Percentiles rank a stretch among this genome's conserved stretches.
These are phyloP conservation scores for Gaillardinia entomophila DNA, from an alignment of 805 yeast genomes.

Conservation along the genomic window DNA sequence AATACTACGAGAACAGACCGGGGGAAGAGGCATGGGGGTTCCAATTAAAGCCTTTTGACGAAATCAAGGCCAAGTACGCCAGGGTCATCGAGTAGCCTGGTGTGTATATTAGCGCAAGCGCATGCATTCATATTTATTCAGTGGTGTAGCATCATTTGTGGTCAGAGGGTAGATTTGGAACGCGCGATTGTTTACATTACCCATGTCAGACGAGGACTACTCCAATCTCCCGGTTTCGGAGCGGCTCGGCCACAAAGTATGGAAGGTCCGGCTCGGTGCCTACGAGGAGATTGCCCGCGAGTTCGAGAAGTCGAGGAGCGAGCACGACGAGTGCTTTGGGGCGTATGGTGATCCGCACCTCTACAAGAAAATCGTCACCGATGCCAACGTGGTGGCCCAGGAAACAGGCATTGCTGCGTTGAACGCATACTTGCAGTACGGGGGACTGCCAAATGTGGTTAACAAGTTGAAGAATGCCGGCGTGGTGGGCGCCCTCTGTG, in stretches of 20 bases:
- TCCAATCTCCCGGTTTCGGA: conserved; percentile 60
- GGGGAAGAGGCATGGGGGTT: conserved; percentile 59
- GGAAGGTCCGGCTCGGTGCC: conserved; percentile 84
- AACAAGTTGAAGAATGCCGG: conserved; percentile 33
- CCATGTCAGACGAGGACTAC: conserved; percentile 45
- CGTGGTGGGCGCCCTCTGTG: conserved; percentile 53
- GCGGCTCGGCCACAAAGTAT: conserved; percentile 42
- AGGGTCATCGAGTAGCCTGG: conserved; percentile 9
- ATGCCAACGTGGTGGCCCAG: conserved; percentile 86
- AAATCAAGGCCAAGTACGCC: conserved; percentile 32
- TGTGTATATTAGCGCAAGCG: no score
- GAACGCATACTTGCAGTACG: conserved; percentile 48
- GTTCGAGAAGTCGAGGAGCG: conserved; percentile 51
- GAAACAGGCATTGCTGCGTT: conserved; percentile 69
- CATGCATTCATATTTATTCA: no score
- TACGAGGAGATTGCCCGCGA: conserved; percentile 58
- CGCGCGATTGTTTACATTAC: conserved; percentile 1
- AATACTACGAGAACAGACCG: conserved; percentile 42
- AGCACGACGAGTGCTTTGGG: conserved; percentile 50
- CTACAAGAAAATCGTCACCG: conserved; percentile 58
- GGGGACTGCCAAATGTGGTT: conserved; percentile 40
- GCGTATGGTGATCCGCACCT: conserved; percentile 48
- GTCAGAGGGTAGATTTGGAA: no score
- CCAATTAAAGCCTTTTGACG: conserved; percentile 44
- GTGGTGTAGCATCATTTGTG: no score